Percentiles rank a stretch among this genome's conserved stretches.
phyloP scores from a whole-genome alignment of 306 rosid genomes.

The Castanospermum australe region DNA sequence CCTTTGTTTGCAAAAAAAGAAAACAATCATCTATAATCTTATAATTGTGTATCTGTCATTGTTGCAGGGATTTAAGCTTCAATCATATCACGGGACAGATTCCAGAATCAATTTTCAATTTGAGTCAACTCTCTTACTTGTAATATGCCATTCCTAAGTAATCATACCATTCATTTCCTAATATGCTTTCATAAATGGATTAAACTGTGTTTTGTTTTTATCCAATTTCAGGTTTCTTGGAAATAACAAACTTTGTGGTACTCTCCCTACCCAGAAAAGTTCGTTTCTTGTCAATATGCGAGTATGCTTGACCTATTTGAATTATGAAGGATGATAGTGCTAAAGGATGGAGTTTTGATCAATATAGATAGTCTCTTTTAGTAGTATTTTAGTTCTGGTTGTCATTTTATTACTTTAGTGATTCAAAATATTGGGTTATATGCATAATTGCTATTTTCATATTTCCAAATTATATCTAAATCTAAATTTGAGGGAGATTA shows the following conservation, averaged over 20 bases:
- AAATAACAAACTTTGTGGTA: constrained; percentile 64
- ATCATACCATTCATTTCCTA: constrained; percentile 1
- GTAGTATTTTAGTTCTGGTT: background rate
- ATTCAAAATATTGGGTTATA: background rate
- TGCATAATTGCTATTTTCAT: background rate
- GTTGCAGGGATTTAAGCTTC: constrained; percentile 88
- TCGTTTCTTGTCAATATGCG: constrained; percentile 55
- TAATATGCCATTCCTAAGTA: constrained; percentile 37
- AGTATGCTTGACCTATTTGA: constrained; percentile 27
- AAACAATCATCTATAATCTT: background rate
- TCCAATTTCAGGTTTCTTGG: constrained; percentile 65
- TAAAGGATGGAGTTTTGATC: background rate
- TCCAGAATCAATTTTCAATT: constrained; percentile 60
- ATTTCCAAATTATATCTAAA: background rate
- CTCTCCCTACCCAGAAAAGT: constrained; percentile 54
- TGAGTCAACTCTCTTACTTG: constrained; percentile 61
- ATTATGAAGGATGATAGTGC: background rate
- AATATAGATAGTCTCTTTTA: too few species aligned
- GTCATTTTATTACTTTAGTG: background rate
- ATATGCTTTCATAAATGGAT: background rate
- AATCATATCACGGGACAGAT: constrained; percentile 65
- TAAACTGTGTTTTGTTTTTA: constrained; percentile 9
- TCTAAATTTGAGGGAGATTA: background rate
- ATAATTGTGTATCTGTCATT: background rate
- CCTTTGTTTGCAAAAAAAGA: background rate